Conservation (phyloP, 257 asterid species). For the Solanum neorickii region DNA sequence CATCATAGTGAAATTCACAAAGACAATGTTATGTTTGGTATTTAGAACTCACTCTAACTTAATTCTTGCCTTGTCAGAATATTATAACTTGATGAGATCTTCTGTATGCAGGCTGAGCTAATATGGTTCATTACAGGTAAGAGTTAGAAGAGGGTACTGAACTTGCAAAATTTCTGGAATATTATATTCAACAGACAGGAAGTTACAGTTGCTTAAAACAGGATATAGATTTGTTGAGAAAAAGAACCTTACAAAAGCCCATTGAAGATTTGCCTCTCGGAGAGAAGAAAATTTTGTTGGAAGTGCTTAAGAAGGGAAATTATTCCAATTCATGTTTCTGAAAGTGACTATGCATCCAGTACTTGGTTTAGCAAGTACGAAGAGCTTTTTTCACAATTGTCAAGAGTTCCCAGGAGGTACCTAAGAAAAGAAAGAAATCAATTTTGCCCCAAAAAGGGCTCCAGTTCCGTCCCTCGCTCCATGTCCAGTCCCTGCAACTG, state of each 20-base stretch:
- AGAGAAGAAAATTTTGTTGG: conserved; percentile 20
- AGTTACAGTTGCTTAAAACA: background rate
- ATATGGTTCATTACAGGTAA: conserved; percentile 13
- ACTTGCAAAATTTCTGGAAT: conserved; percentile 13
- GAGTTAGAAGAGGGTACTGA: conserved; percentile 6
- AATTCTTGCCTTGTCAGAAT: background rate
- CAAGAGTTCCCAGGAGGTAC: conserved; percentile 49
- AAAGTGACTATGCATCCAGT: background rate
- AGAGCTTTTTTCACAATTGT: conserved; percentile 21
- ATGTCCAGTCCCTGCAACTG: background rate
- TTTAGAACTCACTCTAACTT: background rate
- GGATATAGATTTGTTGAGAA: conserved; percentile 12
- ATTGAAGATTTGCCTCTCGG: conserved; percentile 20
- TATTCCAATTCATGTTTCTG: background rate
- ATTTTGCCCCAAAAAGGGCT: background rate
- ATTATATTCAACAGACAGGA: background rate
- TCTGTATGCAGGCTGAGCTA: background rate
- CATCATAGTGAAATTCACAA: background rate
- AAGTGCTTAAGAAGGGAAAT: conserved; percentile 28
- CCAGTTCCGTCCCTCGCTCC: background rate
- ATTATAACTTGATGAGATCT: background rate
- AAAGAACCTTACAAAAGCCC: conserved; percentile 15
- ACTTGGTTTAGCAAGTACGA: conserved; percentile 8
- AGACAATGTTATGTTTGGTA: background rate
- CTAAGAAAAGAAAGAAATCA: conserved; percentile 19